Evolutionary conservation across 306 rosid species (phyloP).

Genomic region (Vigna mungo): DNA sequence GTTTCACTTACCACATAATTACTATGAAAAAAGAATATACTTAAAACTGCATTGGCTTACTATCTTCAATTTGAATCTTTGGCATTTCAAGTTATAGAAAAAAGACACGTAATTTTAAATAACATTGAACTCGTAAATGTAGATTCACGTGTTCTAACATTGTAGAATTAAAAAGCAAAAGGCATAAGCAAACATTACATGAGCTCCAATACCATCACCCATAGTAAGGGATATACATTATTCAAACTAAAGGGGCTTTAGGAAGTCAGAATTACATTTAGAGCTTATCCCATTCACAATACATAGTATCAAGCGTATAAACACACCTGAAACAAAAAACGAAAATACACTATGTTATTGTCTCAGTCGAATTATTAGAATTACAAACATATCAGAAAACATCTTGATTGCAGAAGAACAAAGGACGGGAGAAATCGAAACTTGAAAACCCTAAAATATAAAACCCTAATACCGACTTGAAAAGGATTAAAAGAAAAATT

Average conservation of each 20-base stretch:
- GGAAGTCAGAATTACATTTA: constrained; percentile 14
- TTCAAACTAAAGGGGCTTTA: constrained; percentile 36
- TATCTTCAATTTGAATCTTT: too few relatives aligned
- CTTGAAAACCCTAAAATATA: constrained; percentile 8
- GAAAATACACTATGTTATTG: background rate
- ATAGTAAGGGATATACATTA: constrained; percentile 35
- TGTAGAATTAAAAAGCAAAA: background rate
- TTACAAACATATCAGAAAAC: background rate
- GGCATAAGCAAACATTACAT: background rate
- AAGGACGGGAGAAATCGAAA: background rate
- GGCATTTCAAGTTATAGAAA: background rate
- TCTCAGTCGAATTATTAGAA: too few relatives aligned
- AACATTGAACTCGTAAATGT: background rate
- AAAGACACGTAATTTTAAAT: too few relatives aligned
- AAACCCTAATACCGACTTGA: background rate
- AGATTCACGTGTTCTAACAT: background rate
- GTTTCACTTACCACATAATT: too few relatives aligned
- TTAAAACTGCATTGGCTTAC: too few relatives aligned
- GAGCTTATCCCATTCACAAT: constrained; percentile 8
- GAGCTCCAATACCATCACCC: constrained; percentile 22
- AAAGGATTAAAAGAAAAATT: background rate
- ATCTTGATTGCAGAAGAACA: background rate
- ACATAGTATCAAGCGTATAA: background rate
- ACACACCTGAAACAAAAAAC: constrained; percentile 35
- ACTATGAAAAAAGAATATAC: too few relatives aligned